Base-by-base conservation (phyloP, 2,329 filamentous ascomycete species). In the Colletotrichum chrysophilum region DNA sequence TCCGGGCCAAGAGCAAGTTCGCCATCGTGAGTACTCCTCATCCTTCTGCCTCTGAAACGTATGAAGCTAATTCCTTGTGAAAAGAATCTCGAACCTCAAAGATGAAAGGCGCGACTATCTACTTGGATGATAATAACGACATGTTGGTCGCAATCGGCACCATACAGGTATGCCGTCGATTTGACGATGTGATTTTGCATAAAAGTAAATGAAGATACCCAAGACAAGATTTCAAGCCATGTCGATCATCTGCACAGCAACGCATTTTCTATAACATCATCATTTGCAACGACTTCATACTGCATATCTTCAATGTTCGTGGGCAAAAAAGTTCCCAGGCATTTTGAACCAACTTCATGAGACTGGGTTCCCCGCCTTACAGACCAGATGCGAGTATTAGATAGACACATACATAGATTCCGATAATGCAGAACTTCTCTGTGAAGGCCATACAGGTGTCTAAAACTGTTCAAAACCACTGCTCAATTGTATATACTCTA, bases 1-100 rank as follows among this genome's bases (percentile, higher is more conserved):
- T 98, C 77, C 88, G 96, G 32, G 89, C 90, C 13, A 90, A 93
- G 82, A 97, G 95, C 82, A 93, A 92, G 79, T 94, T 98, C 85
- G 95, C 95, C 6, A 90, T 73, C 14, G 76, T 78, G 24, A 70
- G 76, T 77, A 9, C 14, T 21, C 21, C 14, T 18, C 14, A 21
- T 4, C 9, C 43, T 26, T 14, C 13, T 38, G n/a, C 34, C 28
- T 64, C 8, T 10, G 32, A 6, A 38, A n/a, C 8, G 34, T 52
- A 4, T 26, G 61, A 43, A 26, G 21, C 61, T 43, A 38, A 64
- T 4, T 10, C 16, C 14, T 24, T 10, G 62, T 24, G 38, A 24
- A 18, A 32, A 64, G 61, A 64, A 64, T 43, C 61, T 64, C n/a
- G 61, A 64, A 21, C 21, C 32, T 24, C 61, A 64, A 34, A 64